Conservation (phyloP, 2,329 filamentous ascomycete genomes). For the Ceratocystis albifundus region DNA sequence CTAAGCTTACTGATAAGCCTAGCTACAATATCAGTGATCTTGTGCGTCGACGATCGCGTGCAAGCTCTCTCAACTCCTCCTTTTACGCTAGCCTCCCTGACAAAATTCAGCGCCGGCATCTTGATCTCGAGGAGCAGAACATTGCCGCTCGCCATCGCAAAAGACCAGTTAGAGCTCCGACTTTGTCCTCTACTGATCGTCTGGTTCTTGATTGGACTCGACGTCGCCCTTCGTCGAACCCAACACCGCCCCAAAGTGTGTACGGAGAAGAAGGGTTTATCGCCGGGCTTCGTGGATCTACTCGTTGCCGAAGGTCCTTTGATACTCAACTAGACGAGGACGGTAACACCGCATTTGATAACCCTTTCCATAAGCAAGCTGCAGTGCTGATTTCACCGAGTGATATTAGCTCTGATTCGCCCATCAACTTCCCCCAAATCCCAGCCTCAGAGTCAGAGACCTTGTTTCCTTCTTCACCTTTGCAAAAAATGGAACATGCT, state of each 20-base stretch:
- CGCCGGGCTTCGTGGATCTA: slow-evolving; percentile 28
- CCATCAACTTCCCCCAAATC: slow-evolving; percentile 13
- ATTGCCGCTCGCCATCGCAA: slow-evolving; percentile 21
- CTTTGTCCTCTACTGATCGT: slow-evolving; percentile 17
- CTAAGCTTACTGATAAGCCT: not conserved
- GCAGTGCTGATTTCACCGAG: slow-evolving; percentile 21
- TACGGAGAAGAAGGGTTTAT: slow-evolving; percentile 22
- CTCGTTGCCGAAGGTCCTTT: slow-evolving; percentile 26
- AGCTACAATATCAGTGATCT: slow-evolving; percentile 28
- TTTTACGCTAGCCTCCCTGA: slow-evolving; percentile 62
- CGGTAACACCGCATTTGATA: slow-evolving; percentile 19
- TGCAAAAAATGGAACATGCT: slow-evolving; percentile 15
- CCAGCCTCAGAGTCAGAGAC: slow-evolving; percentile 1
- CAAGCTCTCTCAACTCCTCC: slow-evolving; percentile 46
- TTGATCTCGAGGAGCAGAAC: slow-evolving; percentile 60
- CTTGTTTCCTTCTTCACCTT: slow-evolving; percentile 11
- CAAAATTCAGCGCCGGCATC: slow-evolving; percentile 58
- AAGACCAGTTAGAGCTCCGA: not conserved
- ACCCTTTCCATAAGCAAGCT: slow-evolving; percentile 20
- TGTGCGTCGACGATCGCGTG: slow-evolving; percentile 29
- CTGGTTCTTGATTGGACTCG: slow-evolving; percentile 21
- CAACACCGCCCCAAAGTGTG: slow-evolving; percentile 20
- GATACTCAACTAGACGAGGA: slow-evolving; percentile 17
- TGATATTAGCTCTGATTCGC: slow-evolving; percentile 15
- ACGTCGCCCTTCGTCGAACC: slow-evolving; percentile 21